Evolutionary conservation across 371 early-diverging fungal species (phyloP).

Genomic region (Coemansia linderi): DNA sequence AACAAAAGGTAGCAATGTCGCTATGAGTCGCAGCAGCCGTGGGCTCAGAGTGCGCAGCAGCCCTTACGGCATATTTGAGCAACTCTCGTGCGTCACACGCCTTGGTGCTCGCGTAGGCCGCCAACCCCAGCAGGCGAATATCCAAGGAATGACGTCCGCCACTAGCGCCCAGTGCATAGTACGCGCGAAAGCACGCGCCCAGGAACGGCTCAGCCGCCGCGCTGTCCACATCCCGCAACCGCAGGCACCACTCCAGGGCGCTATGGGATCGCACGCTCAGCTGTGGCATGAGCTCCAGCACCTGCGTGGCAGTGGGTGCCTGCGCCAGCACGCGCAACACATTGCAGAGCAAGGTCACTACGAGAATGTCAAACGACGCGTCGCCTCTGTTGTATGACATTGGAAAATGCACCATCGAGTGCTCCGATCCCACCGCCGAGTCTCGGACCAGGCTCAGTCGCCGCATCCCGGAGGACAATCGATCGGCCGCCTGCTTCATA

Average conservation of each 20-base stretch:
- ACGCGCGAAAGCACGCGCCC: slow-evolving; percentile 38
- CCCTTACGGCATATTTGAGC: slow-evolving; percentile 27
- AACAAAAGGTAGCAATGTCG: slow-evolving; percentile 6
- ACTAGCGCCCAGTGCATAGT: slow-evolving; percentile 36
- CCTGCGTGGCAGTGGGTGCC: slow-evolving; percentile 2
- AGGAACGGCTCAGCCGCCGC: slow-evolving; percentile 25
- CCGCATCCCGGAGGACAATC: slow-evolving; percentile 22
- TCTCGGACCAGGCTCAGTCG: slow-evolving; percentile 36
- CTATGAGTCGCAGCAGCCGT: background rate
- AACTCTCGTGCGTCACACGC: slow-evolving; percentile 39
- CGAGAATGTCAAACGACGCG: slow-evolving; percentile 30
- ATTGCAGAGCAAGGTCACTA: slow-evolving; percentile 36
- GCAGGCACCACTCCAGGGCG: slow-evolving; percentile 42
- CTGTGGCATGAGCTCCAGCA: background rate
- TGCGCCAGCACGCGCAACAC: slow-evolving; percentile 38
- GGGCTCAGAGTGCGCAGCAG: slow-evolving; percentile 8
- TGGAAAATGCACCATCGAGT: slow-evolving; percentile 18
- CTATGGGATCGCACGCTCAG: slow-evolving; percentile 14
- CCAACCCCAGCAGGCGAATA: slow-evolving; percentile 29
- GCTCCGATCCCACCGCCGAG: background rate
- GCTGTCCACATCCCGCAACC: slow-evolving; percentile 22
- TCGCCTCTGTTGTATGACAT: slow-evolving; percentile 19
- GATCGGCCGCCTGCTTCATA: slow-evolving; percentile 1
- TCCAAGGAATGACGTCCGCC: slow-evolving; percentile 5
- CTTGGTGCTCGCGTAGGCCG: slow-evolving; percentile 29